Base-by-base conservation (phyloP, 805 yeast species). In the Priceomyces castillae region DNA sequence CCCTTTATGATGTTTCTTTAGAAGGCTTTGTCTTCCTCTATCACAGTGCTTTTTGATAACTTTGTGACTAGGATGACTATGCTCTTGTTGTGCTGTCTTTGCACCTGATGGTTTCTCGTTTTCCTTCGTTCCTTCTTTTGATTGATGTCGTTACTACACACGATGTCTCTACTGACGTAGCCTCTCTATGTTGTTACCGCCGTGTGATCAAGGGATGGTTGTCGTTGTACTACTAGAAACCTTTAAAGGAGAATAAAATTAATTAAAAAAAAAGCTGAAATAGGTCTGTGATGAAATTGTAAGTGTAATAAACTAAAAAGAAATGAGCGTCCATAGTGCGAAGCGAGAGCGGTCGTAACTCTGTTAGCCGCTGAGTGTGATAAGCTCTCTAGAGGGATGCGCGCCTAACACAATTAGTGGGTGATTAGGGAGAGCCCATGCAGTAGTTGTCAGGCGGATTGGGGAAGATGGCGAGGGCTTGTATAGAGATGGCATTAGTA, bases 271-370 rank as follows among this genome's bases (percentile, higher is more conserved):
- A 33, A 33, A 34, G 15, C 16, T 34, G 37, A 34, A 19, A 34
- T 34, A 10, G 34, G 16, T 19, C 22, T 22, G 20, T 33, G 36
- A 33, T 33, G 36, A 23, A 37, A 37, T 37, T 20, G 9, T 37
- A 37, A 22, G 40, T 37, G 40, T 37, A 37, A 37, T 25, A 37
- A 37, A 37, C 40, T 23, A 37, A 37, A 37, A 37, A 37, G 40
- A 37, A 37, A 37, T 37, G 40, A 37, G 30, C 31, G 31, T n/a
- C 10, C 31, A 28, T 28, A 28, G 31, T n/a, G 15, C n/a, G 15
- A 28, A 28, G 31, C 31, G 31, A 28, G 31, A 5, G 31, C 31
- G 31, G 31, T 12, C 31, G 15, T n/a, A 28, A 5, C 10, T n/a
- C 10, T 28, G 7, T 28, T 28, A 28, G 15, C 31, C n/a, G 31